Conservation (phyloP, 2,329 filamentous ascomycete species). For the Colletotrichum sp. region DNA sequence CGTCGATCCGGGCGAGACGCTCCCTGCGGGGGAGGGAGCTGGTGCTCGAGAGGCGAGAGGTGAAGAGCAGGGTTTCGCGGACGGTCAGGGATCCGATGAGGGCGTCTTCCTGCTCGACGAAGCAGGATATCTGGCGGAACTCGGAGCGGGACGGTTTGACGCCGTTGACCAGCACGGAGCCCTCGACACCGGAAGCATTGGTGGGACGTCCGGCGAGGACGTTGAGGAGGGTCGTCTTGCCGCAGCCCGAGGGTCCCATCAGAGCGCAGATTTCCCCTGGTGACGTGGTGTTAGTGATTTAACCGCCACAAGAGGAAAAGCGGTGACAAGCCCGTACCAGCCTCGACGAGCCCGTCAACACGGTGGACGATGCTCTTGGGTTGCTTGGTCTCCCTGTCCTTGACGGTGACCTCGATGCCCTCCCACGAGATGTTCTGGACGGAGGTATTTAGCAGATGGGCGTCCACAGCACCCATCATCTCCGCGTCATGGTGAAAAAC, state of each 20-base stretch:
- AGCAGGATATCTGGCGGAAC: slow-evolving; percentile 72
- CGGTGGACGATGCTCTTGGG: slow-evolving; percentile 67
- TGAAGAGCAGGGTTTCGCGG: slow-evolving; percentile 79
- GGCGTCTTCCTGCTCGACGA: slow-evolving; percentile 89
- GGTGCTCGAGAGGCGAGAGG: slow-evolving; percentile 69
- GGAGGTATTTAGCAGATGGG: slow-evolving; percentile 66
- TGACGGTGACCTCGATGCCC: slow-evolving; percentile 72
- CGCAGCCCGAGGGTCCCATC: slow-evolving; percentile 77
- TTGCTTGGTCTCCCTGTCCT: slow-evolving; percentile 70
- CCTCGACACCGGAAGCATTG: slow-evolving; percentile 56
- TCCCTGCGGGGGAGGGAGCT: slow-evolving; percentile 26
- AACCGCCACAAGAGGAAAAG: not conserved
- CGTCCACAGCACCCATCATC: slow-evolving; percentile 34
- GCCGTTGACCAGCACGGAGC: slow-evolving; percentile 69
- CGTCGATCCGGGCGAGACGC: slow-evolving; percentile 59
- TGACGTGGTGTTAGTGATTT: not conserved
- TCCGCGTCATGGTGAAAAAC: slow-evolving; percentile 27
- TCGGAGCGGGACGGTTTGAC: slow-evolving; percentile 50
- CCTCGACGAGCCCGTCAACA: slow-evolving; percentile 68
- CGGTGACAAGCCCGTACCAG: slow-evolving; percentile 48
- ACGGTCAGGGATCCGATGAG: slow-evolving; percentile 83
- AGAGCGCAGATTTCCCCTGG: slow-evolving; percentile 75
- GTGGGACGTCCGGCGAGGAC: slow-evolving; percentile 70
- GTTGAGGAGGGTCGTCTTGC: slow-evolving; percentile 87
- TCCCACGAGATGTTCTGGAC: slow-evolving; percentile 72